Base-by-base conservation (phyloP, 2,329 filamentous ascomycete species). In the Didymella sp. region DNA sequence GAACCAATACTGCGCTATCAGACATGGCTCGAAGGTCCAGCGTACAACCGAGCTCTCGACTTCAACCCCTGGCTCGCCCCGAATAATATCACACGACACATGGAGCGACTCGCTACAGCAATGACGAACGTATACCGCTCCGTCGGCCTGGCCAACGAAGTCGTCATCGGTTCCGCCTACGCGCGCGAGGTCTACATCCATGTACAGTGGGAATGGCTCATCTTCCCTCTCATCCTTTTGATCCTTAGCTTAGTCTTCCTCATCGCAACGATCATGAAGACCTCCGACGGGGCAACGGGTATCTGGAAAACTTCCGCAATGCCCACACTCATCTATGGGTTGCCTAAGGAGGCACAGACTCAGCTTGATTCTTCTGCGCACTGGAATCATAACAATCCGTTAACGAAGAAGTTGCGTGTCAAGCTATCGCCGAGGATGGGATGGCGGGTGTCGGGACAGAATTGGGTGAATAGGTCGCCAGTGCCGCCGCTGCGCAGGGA, bases 271-370 rank as follows among this genome's bases (percentile, higher is more conserved):
- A 73, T 73, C 8, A 13, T 67, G 1, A 67, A 66, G 42, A 70
- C 67, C 4, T 66, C 66, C 0, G 27, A 60, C 11, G 45, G 41
- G 1, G 52, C 24, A 9, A 41, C 62, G 2, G 63, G 61, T 6
- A 43, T 66, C 0, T 75, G 72, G 72, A 74, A 75, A 43, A 72
- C 64, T 0, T 69, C 68, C 3, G 65, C 65, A 1, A 67, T 70
- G 58, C 64, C 66, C 0, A 41, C 63, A 0, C 43, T 69, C 11
- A 55, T 70, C 4, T 69, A 68, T n/a, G 50, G 66, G 17, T 40
- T 70, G 2, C 65, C 67, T 0, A 45, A 56, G 21, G 60, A 67
- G 1, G 24, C 35, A 7, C 61, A 55, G 7, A 12, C 17, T 13
- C 25, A 54, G 0, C 35, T 56, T 6, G 15, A 27, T 2, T 12